phyloP scores from a whole-genome alignment of 768 basidiomycete species.

The Omphalotus guepiniiformis region DNA sequence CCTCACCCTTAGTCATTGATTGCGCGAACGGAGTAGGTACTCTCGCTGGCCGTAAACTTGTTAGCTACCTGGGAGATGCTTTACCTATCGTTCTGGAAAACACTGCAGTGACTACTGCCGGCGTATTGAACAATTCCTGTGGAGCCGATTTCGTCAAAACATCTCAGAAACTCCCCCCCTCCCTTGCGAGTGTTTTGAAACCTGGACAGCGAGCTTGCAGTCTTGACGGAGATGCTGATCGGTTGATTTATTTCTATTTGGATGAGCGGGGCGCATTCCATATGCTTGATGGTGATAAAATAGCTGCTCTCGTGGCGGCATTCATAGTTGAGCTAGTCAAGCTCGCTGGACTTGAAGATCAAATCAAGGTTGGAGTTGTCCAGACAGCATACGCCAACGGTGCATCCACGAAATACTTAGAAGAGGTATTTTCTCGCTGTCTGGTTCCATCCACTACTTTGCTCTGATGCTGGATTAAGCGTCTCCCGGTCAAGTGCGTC shows the following conservation, averaged over 20 bases:
- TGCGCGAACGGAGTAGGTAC: conserved; percentile 99
- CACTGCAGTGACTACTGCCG: conserved; percentile 55
- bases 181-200: conserved; percentile 55
- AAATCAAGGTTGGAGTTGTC: conserved; percentile 87
- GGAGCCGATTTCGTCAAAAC: conserved; percentile 99
- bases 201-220: conserved; percentile 85
- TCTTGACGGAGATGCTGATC: conserved; percentile 96
- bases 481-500: conserved; percentile 91
- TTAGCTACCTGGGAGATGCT: conserved; percentile 51
- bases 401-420: conserved; percentile 88
- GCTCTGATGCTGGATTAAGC: conserved; percentile 42
- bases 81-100: conserved; percentile 70
- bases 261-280: conserved; percentile 76
- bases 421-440: conserved; percentile 49
- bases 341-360: conserved; percentile 72
- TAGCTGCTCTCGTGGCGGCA: conserved; percentile 87
- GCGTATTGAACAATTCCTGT: conserved; percentile 80
- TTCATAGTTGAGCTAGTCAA: conserved; percentile 91
- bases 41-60: conserved; percentile 58
- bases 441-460: not conserved
- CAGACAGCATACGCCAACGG: conserved; percentile 99
- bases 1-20: conserved; percentile 73
- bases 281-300: conserved; percentile 98
- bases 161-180: conserved; percentile 79
- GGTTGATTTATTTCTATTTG: conserved; percentile 92